Percentiles rank a stretch among this genome's conserved stretches.
Evolutionary conservation across 495 filamentous ascomycete species (phyloP).

Genomic region (Talaromyces proteolyticus): DNA sequence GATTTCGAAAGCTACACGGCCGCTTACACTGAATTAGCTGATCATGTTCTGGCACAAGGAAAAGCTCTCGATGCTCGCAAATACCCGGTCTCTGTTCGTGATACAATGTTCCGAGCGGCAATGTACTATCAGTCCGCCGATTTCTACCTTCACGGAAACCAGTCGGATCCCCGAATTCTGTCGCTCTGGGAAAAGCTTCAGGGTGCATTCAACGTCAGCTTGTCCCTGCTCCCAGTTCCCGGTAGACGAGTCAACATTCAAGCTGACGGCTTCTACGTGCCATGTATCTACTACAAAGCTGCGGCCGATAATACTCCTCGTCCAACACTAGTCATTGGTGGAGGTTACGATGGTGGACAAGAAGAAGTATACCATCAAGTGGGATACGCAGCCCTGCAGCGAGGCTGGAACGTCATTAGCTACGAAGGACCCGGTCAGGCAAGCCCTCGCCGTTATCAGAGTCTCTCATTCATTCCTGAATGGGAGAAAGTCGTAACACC

Average conservation of each 20-base stretch:
- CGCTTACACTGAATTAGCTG: too few relatives aligned
- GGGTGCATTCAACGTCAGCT: conserved; percentile 38
- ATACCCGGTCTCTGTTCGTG: conserved; percentile 25
- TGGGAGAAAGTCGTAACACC: conserved; percentile 42
- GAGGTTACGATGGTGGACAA: conserved; percentile 32
- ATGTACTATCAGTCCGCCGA: conserved; percentile 38
- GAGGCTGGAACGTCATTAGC: conserved; percentile 39
- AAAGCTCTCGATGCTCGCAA: too few relatives aligned
- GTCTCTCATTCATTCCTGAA: conserved; percentile 38
- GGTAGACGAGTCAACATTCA: conserved; percentile 22
- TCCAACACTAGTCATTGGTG: conserved; percentile 32
- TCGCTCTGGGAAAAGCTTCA: conserved; percentile 22
- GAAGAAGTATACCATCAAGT: conserved; percentile 36
- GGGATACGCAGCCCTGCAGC: conserved; percentile 24
- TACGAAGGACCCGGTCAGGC: conserved; percentile 47
- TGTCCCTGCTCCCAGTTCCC: conserved; percentile 23
- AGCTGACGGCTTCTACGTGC: conserved; percentile 21
- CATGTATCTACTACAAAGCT: conserved; percentile 19
- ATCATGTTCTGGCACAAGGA: too few relatives aligned
- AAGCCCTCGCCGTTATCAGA: conserved; percentile 33
- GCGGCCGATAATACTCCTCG: conserved; percentile 3
- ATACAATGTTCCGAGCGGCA: conserved; percentile 25
- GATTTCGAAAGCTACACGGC: too few relatives aligned
- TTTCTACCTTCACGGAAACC: conserved; percentile 38
- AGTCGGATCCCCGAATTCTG: conserved; percentile 16